These are phyloP conservation scores for Cucumis melo DNA, from an alignment of 306 rosid species.

Conservation along the genomic window DNA sequence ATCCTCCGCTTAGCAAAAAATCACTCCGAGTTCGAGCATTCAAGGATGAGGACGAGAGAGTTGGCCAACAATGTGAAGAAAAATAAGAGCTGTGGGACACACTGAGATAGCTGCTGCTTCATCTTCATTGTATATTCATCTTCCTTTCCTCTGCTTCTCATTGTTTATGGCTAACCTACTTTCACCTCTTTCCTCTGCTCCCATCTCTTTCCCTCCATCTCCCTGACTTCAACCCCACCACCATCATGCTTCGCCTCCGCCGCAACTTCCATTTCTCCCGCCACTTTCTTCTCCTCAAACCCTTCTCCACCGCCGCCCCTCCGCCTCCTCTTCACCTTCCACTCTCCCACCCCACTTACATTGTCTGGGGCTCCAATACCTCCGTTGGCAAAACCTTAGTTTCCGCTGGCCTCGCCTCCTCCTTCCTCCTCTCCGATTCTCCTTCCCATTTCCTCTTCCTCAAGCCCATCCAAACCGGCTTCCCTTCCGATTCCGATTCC, in stretches of 20 bases:
- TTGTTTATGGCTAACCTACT: background rate
- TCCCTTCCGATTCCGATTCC: constrained; percentile 80
- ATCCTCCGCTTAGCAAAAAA: no score
- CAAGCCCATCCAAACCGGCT: constrained; percentile 89
- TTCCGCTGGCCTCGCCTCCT: constrained; percentile 76
- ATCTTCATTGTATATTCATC: no score
- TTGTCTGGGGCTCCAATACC: constrained; percentile 82
- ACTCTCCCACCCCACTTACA: constrained; percentile 65
- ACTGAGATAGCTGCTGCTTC: no score
- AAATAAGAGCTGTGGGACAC: no score
- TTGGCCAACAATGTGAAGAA: no score
- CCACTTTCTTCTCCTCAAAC: constrained; percentile 1
- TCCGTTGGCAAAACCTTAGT: constrained; percentile 88
- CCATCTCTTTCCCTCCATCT: background rate
- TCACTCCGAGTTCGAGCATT: no score
- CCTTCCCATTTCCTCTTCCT: constrained; percentile 47
- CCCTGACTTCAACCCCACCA: background rate
- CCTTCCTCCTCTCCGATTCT: constrained; percentile 29
- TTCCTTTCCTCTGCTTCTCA: no score
- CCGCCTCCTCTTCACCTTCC: constrained; percentile 29
- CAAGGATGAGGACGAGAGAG: no score
- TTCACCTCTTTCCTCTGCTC: no score
- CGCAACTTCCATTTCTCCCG: constrained; percentile 14
- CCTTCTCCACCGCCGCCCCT: constrained; percentile 11
- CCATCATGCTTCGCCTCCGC: constrained; percentile 16